These are phyloP conservation scores for Amanita exitialis DNA, from an alignment of 768 basidiomycete species.

Conservation along the genomic window DNA sequence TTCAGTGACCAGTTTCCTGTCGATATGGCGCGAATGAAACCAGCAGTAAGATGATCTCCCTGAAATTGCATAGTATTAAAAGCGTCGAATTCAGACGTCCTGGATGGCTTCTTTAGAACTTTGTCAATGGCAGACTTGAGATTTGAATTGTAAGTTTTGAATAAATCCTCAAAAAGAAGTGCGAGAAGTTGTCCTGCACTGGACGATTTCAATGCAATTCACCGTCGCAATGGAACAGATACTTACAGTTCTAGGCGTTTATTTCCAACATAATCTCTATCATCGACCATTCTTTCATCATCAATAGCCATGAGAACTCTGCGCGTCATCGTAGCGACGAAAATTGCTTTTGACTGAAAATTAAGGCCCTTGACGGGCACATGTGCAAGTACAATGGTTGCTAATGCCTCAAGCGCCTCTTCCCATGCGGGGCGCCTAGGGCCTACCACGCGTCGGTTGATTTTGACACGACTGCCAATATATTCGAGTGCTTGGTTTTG, in stretches of 20 bases:
- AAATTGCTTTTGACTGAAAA: slow-evolving; percentile 90
- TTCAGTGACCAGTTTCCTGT: slow-evolving; percentile 99
- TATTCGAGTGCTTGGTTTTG: slow-evolving; percentile 91
- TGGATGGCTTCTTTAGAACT: slow-evolving; percentile 90
- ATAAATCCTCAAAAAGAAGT: slow-evolving; percentile 93
- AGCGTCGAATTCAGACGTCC: slow-evolving; percentile 91
- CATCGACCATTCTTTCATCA: slow-evolving; percentile 95
- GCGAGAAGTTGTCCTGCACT: slow-evolving; percentile 96
- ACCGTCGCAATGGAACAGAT: slow-evolving; percentile 4
- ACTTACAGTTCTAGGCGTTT: slow-evolving; percentile 94
- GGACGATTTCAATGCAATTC: slow-evolving; percentile 9
- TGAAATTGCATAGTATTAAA: slow-evolving; percentile 92
- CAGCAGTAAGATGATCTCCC: slow-evolving; percentile 92
- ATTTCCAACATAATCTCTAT: slow-evolving; percentile 98
- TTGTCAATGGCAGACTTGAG: slow-evolving; percentile 95
- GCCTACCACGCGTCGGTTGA: slow-evolving; percentile 73
- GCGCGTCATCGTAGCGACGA: slow-evolving; percentile 95
- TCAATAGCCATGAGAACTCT: slow-evolving; percentile 95
- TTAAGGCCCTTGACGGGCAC: slow-evolving; percentile 87
- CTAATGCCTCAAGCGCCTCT: slow-evolving; percentile 93
- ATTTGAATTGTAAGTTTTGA: slow-evolving; percentile 97
- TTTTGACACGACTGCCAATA: slow-evolving; percentile 88
- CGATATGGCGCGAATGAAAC: slow-evolving; percentile 94
- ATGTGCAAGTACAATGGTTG: slow-evolving; percentile 94
- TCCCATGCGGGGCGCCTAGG: slow-evolving; percentile 83